phyloP scores from a whole-genome alignment of 2,329 filamentous ascomycete species.

The Xylariaceae sp. region DNA sequence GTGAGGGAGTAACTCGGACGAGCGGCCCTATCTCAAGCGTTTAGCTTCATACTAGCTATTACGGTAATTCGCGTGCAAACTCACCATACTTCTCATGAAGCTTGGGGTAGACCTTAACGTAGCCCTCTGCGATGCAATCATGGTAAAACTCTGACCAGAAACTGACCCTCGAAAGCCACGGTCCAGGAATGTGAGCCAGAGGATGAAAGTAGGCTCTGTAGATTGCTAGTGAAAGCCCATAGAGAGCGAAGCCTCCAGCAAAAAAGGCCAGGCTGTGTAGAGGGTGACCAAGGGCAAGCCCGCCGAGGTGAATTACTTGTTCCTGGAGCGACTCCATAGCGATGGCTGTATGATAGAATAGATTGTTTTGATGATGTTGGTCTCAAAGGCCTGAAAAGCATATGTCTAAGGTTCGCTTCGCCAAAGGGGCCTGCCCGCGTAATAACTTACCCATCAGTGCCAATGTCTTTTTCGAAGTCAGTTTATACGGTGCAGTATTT shows the following conservation, averaged over 20 bases:
- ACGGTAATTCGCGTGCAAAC: background rate
- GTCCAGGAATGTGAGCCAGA: constrained; percentile 18
- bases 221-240: background rate
- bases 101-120: constrained; percentile 20
- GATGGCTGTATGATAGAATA: background rate
- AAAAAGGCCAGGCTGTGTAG: background rate
- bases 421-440: background rate
- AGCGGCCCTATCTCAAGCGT: constrained; percentile 11
- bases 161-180: constrained; percentile 2
- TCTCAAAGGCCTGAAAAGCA: too few species aligned
- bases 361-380: background rate
- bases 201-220: constrained; percentile 20
- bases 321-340: constrained; percentile 1
- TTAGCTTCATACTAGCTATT: background rate
- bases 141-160: constrained; percentile 26
- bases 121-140: constrained; percentile 17
- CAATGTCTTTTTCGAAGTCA: background rate
- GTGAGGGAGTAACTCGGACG: constrained; percentile 18
- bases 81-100: constrained; percentile 25
- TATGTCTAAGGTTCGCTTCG: background rate
- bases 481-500: too few species aligned
- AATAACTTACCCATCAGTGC: background rate
- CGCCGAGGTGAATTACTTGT: background rate
- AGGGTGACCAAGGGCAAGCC: background rate
- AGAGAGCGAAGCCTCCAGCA: background rate